Conservation (phyloP, 352 stramenopile species). For the Globisporangium recalcitrans region DNA sequence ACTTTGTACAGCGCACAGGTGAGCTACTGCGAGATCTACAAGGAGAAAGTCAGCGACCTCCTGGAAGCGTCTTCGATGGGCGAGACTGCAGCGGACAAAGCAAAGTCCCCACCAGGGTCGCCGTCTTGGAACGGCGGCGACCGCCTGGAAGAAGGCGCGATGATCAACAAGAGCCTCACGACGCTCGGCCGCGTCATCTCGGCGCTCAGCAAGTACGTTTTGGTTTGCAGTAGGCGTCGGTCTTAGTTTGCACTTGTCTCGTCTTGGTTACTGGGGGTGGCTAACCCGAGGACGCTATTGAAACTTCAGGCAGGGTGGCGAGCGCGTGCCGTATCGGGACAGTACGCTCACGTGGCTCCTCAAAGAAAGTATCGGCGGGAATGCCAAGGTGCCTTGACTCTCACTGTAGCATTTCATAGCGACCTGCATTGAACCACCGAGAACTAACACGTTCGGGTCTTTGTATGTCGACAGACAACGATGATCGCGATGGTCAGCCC, state of each 20-base stretch:
- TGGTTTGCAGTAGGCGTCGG: no score
- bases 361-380: conserved; percentile 80
- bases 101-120: conserved; percentile 24
- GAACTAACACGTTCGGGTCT: background rate
- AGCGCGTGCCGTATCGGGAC: conserved; percentile 82
- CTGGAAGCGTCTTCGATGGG: conserved; percentile 28
- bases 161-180: conserved; percentile 91
- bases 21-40: conserved; percentile 87
- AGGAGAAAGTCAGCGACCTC: conserved; percentile 85
- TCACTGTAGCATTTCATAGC: background rate
- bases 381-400: conserved; percentile 47
- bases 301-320: conserved; percentile 27
- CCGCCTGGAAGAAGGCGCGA: conserved; percentile 87
- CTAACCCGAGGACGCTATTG: background rate
- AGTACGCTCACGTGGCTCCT: conserved; percentile 85
- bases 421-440: no score
- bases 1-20: conserved; percentile 56
- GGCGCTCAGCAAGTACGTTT: conserved; percentile 58
- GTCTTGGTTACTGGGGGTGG: no score
- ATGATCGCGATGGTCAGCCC: conserved; percentile 86
- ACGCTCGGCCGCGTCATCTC: conserved; percentile 88
- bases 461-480: conserved; percentile 42
- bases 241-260: no score
- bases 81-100: conserved; percentile 12
- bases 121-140: conserved; percentile 41